Conservation (phyloP, 2,329 filamentous ascomycete species). For the Endoconidiophora polonica region DNA sequence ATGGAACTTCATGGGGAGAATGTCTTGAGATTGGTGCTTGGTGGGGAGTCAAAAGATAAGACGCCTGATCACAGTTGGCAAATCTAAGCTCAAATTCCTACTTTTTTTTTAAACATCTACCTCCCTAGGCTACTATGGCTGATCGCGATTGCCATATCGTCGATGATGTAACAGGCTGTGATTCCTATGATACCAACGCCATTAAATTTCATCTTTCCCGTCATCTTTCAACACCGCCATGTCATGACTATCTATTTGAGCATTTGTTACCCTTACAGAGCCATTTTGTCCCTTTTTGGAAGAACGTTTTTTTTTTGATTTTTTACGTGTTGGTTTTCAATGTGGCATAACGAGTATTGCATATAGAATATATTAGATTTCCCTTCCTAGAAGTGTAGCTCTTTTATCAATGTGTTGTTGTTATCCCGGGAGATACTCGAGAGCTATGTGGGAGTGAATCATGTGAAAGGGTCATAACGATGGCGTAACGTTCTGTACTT, state of each 20-base stretch:
- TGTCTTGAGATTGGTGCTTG: slow-evolving; percentile 78
- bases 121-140: too few relatives aligned
- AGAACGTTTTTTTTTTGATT: not conserved
- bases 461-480: slow-evolving; percentile 43
- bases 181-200: too few relatives aligned
- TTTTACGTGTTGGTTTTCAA: not conserved
- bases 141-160: too few relatives aligned
- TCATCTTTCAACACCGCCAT: too few relatives aligned
- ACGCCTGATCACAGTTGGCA: not conserved
- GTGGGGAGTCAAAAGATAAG: slow-evolving; percentile 56
- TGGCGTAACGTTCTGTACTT: slow-evolving; percentile 73
- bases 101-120: too few relatives aligned
- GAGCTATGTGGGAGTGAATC: not conserved
- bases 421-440: not conserved
- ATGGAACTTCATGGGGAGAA: slow-evolving; percentile 66
- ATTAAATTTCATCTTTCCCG: too few relatives aligned
- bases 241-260: not conserved
- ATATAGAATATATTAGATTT: slow-evolving; percentile 6
- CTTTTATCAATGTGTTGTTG: not conserved
- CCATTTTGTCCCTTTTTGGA: not conserved
- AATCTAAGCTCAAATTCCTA: too few relatives aligned
- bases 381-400: too few relatives aligned
- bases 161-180: too few relatives aligned
- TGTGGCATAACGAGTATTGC: not conserved
- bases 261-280: not conserved